A percentile compares a stretch with the other conserved stretches of the same genome.
phyloP scores from a whole-genome alignment of 352 stramenopile genomes.

The Phytophthora pseudosyringae region DNA sequence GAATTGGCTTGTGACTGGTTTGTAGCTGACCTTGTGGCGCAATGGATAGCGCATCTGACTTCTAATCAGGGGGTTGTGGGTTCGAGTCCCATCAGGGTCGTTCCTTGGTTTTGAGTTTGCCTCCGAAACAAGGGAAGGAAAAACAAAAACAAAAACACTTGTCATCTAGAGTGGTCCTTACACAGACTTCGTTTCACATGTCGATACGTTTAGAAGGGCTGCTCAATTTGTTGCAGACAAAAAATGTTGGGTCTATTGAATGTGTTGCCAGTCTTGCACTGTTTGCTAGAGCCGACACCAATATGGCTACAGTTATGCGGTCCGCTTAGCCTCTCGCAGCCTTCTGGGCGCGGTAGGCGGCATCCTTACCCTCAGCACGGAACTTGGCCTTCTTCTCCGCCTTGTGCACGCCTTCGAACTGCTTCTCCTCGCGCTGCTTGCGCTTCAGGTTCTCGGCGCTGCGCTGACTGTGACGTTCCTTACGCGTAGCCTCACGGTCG shows the following conservation, averaged over 20 bases:
- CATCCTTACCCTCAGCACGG: conserved; percentile 83
- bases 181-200: neutral
- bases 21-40: conserved; percentile 41
- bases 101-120: conserved; percentile 28
- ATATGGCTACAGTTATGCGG: conserved; percentile 10
- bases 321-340: conserved; percentile 36
- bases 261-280: neutral
- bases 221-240: conserved; percentile 2
- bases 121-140: neutral
- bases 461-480: conserved; percentile 90
- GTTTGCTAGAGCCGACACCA: neutral
- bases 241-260: conserved; percentile 26
- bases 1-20: neutral
- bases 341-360: conserved; percentile 59
- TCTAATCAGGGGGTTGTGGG: conserved; percentile 62
- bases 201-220: neutral
- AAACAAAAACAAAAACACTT: no score
- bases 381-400: conserved; percentile 91
- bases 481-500: conserved; percentile 95
- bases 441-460: conserved; percentile 92
- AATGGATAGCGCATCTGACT: conserved; percentile 62
- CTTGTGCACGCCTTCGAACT: conserved; percentile 84
- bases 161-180: no score
- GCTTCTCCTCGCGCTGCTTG: conserved; percentile 91
- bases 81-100: conserved; percentile 60